Evolutionary conservation across 1,284 basidiomycete genomes (phyloP), one percentile per base, ranked within the genome.

Genomic region (Sanguinoderma infundibulare): DNA sequence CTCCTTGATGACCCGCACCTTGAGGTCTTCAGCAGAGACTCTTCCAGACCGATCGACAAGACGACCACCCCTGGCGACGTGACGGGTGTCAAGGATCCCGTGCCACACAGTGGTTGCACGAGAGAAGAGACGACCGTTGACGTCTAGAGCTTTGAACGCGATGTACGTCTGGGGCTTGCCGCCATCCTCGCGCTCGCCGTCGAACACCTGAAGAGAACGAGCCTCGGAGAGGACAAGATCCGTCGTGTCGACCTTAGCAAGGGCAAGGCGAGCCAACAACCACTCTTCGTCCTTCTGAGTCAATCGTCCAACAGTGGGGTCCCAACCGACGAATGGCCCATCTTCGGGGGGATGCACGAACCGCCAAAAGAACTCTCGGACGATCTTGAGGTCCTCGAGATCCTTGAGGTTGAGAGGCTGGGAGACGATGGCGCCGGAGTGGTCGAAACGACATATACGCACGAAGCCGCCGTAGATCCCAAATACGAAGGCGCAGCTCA

Each of bases 1-100:
- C 7, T 68, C 67, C 55, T 68, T 68, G 47, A 68, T 32, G 42
- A 62, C 20, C 0, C 55, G 50, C n/a, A 61, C 20, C 22, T 42
- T 32, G 2, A 53, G 20, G 8, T 39, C 44, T n/a, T 38, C 30
- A 0, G 32, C 10, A 30, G 46, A 20, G 6, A 10, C 10, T 3
- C 0, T 1, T 12, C 54, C 46, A 17, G 17, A 28, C 6, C 10
- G 30, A 9, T 38, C 38, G 22, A 50, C 17, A n/a, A 36, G 6
- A 7, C 17, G 15, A 4, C n/a, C n/a, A n/a, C 52, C n/a, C 9
- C 30, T n/a, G 3, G 14, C 36, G 3, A 1, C 3, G 17, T 5
- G 0, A 2, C 54, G 59, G 1, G 51, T 59, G 17, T 64, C 60
- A n/a, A 50, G 50, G 17, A 64, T 24, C 1, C 49, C 60, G 6